A percentile compares a stretch with the other conserved stretches of the same genome.
These are phyloP conservation scores for Venturia aucupariae DNA, from an alignment of 2,329 filamentous ascomycete genomes.

Conservation along the genomic window DNA sequence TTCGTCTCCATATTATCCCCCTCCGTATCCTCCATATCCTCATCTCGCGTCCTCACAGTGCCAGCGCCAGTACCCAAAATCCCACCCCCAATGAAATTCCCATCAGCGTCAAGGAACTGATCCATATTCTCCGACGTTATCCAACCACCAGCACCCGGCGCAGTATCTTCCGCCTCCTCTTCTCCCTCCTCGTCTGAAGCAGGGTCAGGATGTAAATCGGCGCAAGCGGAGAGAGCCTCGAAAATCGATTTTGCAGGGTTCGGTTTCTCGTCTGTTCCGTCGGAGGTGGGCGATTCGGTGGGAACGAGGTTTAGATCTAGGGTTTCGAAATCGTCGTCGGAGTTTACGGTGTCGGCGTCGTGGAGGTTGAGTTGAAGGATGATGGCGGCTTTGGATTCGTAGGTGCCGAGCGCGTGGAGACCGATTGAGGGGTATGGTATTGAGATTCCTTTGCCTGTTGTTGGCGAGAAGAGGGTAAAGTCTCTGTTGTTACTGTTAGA, in stretches of 20 bases:
- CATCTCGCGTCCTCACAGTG: conserved; percentile 24
- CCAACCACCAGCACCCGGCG: conserved; percentile 70
- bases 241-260: conserved; percentile 45
- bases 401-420: conserved; percentile 55
- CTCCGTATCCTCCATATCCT: conserved; percentile 20
- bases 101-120: conserved; percentile 47
- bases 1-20: conserved; percentile 22
- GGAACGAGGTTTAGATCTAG: conserved; percentile 62
- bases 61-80: conserved; percentile 30
- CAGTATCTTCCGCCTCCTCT: conserved; percentile 40
- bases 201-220: conserved; percentile 66
- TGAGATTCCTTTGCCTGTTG: conserved; percentile 50
- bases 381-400: conserved; percentile 35
- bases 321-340: conserved; percentile 55
- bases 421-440: conserved; percentile 68
- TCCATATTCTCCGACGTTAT: conserved; percentile 88
- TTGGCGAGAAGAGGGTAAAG: conserved; percentile 55
- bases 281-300: conserved; percentile 17
- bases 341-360: conserved; percentile 44
- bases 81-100: conserved; percentile 27
- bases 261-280: neutral
- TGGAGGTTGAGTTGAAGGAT: conserved; percentile 37
- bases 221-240: conserved; percentile 63
- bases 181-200: conserved; percentile 47
- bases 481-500: conserved; percentile 30